Base-by-base conservation (phyloP, 371 early-diverging fungal species). In the Rhizopus sp. region DNA sequence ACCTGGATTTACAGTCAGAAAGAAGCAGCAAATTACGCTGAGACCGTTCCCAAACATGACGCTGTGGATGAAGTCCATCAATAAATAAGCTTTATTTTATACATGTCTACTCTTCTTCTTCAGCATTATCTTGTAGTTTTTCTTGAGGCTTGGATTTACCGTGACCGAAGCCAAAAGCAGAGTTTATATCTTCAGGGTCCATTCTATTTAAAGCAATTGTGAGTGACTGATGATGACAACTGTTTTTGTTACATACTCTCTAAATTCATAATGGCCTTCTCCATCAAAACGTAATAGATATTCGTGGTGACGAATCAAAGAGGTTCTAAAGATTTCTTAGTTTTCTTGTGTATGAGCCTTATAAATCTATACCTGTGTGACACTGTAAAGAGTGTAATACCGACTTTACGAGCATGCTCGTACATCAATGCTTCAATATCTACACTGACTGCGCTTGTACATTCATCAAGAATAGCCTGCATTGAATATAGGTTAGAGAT, bases 361-460 rank as follows among this genome's bases (percentile, higher is more conserved):
- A 44, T 23, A 50, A 8, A 7, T 44, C 23, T 29, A 55, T 87
- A 86, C 53, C 93, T 80, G 66, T 93, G 93, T 30, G 92, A 90
- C 15, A 93, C 92, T 0, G 93, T 93, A 62, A 93, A 85, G 58
- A 93, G 66, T 0, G 93, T 91, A 62, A 93, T 93, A n/a, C 89
- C 90, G 8, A 89, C 72, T 57, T 83, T 63, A 10, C 85, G 84
- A 15, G 93, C 93, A 59, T 92, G 82, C 55, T 85, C 85, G 63
- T 93, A 93, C 92, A 93, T 92, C 63, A 88, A 82, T 15, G 83
- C 81, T 62, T 93, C 93, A 16, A 93, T 79, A 55, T 93, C 93
- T 46, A 92, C 83, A 65, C 90, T 90, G 17, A 93, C 92, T 0
- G 93, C 90, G 39, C 87, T 88, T 5, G 93, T 93, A 63, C 93